Evolutionary conservation across 2,329 filamentous ascomycete species (phyloP).

Genomic region (Colletotrichum gloeosporioides): DNA sequence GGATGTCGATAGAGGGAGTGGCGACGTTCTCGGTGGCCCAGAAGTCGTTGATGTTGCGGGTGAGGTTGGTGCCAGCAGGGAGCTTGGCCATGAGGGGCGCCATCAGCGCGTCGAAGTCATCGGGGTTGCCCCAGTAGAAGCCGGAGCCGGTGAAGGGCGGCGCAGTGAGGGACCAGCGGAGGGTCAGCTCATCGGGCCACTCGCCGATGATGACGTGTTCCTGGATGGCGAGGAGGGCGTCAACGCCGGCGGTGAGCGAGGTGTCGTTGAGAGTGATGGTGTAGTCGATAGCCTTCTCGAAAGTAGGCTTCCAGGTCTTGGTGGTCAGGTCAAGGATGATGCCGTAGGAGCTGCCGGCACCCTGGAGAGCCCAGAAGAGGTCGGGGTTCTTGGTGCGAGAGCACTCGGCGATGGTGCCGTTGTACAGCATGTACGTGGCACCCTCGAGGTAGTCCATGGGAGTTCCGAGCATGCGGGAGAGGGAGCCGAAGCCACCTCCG

Average conservation of each 20-base stretch:
- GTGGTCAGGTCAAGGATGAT: constrained; percentile 19
- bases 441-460: constrained; percentile 19
- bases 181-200: constrained; percentile 19
- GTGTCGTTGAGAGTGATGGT: constrained; percentile 15
- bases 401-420: constrained; percentile 19
- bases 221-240: constrained; percentile 20
- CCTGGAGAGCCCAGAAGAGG: constrained; percentile 23
- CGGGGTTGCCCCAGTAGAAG: constrained; percentile 22
- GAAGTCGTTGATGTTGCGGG: constrained; percentile 17
- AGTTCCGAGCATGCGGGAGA: constrained; percentile 19
- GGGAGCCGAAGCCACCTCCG: constrained; percentile 21
- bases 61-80: constrained; percentile 4
- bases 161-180: constrained; percentile 19
- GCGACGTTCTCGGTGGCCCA: constrained; percentile 20
- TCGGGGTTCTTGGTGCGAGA: constrained; percentile 20
- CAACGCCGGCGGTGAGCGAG: not conserved
- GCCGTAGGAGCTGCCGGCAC: constrained; percentile 20
- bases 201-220: constrained; percentile 11
- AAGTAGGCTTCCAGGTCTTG: constrained; percentile 14
- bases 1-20: constrained; percentile 15
- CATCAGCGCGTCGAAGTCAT: constrained; percentile 18
- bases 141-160: constrained; percentile 12
- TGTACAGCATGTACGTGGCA: constrained; percentile 24
- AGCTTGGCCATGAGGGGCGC: constrained; percentile 14
- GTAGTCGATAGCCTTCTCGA: constrained; percentile 13